These are phyloP conservation scores for Oemleria cerasiformis DNA, from an alignment of 306 rosid genomes.

Conservation along the genomic window DNA sequence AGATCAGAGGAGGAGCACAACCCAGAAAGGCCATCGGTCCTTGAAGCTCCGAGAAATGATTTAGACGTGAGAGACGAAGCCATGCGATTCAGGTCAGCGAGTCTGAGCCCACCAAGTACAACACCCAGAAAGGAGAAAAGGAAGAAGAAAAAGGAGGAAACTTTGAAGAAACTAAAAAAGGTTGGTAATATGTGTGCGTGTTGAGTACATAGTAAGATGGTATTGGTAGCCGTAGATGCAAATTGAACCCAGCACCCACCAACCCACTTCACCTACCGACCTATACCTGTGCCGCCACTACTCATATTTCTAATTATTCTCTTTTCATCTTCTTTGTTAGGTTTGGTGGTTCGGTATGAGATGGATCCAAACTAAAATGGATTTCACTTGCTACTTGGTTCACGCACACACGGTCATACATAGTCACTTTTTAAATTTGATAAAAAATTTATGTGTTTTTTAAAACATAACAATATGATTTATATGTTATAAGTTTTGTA, in stretches of 20 bases:
- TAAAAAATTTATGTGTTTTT: too few relatives aligned
- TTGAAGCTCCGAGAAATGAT: conserved; percentile 52
- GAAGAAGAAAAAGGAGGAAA: neutral
- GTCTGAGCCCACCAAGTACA: neutral
- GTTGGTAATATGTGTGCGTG: neutral
- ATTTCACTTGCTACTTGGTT: too few relatives aligned
- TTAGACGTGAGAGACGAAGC: conserved; percentile 68
- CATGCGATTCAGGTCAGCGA: conserved; percentile 21
- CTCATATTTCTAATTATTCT: neutral
- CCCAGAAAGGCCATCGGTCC: conserved; percentile 43
- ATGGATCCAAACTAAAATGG: too few relatives aligned
- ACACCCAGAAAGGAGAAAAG: neutral
- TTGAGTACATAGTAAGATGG: neutral
- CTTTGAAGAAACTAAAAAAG: neutral
- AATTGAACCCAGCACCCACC: neutral
- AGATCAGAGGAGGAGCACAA: conserved; percentile 47
- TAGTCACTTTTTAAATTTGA: too few relatives aligned
- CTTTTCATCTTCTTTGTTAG: too few relatives aligned
- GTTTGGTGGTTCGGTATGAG: neutral
- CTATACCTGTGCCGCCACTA: neutral
- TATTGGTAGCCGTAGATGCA: neutral
- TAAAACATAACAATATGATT: too few relatives aligned
- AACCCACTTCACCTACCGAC: conserved; percentile 5
- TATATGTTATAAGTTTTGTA: too few relatives aligned
- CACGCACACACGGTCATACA: too few relatives aligned